Base-by-base conservation (phyloP, 164 flowering plant species). In the Umbellularia californica region DNA sequence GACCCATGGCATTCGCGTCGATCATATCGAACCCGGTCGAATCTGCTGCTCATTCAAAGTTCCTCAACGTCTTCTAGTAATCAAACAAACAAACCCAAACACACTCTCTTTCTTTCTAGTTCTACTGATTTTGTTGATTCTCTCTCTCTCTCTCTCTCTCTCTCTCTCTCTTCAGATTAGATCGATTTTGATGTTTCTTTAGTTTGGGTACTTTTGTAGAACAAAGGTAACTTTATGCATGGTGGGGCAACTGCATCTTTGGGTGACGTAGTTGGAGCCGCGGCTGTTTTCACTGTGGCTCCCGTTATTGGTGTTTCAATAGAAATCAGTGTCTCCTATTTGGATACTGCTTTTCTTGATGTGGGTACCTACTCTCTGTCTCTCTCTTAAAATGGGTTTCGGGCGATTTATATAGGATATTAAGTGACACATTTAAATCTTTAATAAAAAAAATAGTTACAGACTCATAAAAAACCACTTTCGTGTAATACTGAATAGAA, bases 221-320 rank as follows among this genome's bases (percentile, higher is more conserved):
- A 72, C 25, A 58, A n/a, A 64, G 74, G 65, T 19, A 68, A 68
- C 15, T 71, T 67, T 33, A 55, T 77, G 51, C 72, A 77, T 60
- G 79, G 79, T 5, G 79, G 79, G 33, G 79, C 79, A 20, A 77
- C 71, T 2, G 75, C 75, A 0, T 72, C 79, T 55, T 55, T 77
- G 67, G 75, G 72, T n/a, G 79, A 72, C 52, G 0, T 77, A 14
- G 24, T 77, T 4, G 79, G 79, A 35, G 67, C 79, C 5, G 79
- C 79, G 3, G 79, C 74, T 9, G 66, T 77, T 58, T 28, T 55
- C 27, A 60, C 75, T 58, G 70, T 68, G 41, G 71, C 75, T 20
- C 72, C 63, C 20, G 33, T 66, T 19, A 22, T 68, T 35, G 75
- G 75, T 23, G 75, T 68, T 22, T 65, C 79, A 27, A 20, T 77